Evolutionary conservation across 176 grass and related monocot genomes (phyloP).

Genomic region (Hsuehochloa calcarea): DNA sequence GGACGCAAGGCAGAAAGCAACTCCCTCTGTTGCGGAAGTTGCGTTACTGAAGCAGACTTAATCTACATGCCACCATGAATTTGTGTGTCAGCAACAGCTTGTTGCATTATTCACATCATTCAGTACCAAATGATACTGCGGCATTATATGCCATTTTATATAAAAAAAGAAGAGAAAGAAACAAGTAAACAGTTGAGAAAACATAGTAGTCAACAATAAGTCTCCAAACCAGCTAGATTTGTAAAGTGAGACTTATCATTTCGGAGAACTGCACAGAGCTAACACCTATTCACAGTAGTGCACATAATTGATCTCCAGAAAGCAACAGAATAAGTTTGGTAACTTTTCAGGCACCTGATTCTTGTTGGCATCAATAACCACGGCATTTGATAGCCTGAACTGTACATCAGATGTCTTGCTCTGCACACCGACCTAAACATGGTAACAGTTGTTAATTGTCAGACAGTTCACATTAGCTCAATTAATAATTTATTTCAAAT

Average conservation of each 20-base stretch:
- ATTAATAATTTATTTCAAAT: constrained; percentile 11
- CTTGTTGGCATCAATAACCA: constrained; percentile 87
- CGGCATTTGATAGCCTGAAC: constrained; percentile 61
- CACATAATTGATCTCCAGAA: constrained; percentile 16
- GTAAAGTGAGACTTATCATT: background rate
- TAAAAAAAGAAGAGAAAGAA: background rate
- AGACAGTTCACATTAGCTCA: constrained; percentile 16
- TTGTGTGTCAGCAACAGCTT: constrained; percentile 14
- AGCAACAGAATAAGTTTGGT: background rate
- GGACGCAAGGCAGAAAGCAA: constrained; percentile 77
- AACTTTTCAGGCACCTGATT: constrained; percentile 67
- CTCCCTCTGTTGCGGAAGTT: constrained; percentile 79
- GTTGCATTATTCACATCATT: constrained; percentile 20
- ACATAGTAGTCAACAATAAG: background rate
- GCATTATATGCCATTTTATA: background rate
- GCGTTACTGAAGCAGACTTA: constrained; percentile 62
- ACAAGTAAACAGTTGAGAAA: background rate
- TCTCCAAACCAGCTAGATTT: constrained; percentile 9
- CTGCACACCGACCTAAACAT: constrained; percentile 84
- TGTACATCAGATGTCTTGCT: constrained; percentile 74
- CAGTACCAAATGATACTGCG: constrained; percentile 3
- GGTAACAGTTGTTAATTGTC: constrained; percentile 1
- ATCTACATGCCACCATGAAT: constrained; percentile 52
- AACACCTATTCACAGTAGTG: background rate
- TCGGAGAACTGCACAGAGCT: background rate